Evolutionary conservation across 2,329 filamentous ascomycete species (phyloP), one percentile per base, ranked within the genome.

Genomic region (Penicillium polonicum): DNA sequence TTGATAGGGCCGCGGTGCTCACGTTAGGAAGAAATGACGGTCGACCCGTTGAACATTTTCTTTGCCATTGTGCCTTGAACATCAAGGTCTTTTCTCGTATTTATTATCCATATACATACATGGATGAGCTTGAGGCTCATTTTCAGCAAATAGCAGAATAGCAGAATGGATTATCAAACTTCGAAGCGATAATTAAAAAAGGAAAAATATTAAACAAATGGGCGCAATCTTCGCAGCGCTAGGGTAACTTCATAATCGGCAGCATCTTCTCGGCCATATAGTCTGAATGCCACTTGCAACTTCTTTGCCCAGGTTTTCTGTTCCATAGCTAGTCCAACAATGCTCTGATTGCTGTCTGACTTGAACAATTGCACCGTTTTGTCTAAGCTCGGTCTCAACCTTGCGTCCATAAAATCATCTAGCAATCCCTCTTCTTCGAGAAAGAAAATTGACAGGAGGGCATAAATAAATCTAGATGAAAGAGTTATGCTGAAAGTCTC

Each of bases 71-170:
- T 52, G 39, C 50, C 29, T 48, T 54, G 36, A 21, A 21, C 15
- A 36, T n/a, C 10, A 5, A 31, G n/a, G 15, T 12, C 7, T 23
- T 44, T 56, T 44, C n/a, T 50, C 21, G 21, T 55, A 48, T 45
- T 35, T 59, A 44, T 41, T 61, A 49, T 55, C 52, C 46, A 61
- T 46, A 61, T 64, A 70, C 59, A 67, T 65, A 68, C 55, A 59
- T 61, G 44, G 45, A 53, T 61, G 59, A 61, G 59, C 59, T 51
- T 39, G 38, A 66, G 36, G 60, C 66, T 62, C 64, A 39, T 42
- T 31, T 51, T 52, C 49, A 59, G 56, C 65, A 65, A 64, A 68
- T 69, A 65, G 17, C 61, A 61, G 55, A 65, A 68, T 69, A 65
- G 17, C 60, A 61, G 55, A 63, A 61, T 64, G 57, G 31, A 56